Conservation (phyloP, 2,329 filamentous ascomycete genomes). For the Cladosporium cucumerinum region DNA sequence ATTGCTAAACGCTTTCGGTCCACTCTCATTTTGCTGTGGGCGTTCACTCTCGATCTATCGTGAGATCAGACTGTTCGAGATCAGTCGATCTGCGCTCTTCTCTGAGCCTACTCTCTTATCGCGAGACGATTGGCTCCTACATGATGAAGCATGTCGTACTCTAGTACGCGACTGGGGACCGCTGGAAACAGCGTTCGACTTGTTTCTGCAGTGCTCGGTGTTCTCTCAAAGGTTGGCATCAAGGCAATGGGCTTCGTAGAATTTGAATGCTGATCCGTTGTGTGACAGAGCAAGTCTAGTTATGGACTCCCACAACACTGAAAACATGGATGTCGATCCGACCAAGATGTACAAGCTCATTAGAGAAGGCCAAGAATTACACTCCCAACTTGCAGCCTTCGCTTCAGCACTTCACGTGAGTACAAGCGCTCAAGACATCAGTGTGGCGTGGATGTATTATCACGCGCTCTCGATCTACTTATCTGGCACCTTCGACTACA, state of each 20-base stretch:
- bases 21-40: neutral
- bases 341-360: neutral
- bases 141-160: neutral
- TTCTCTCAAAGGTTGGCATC: neutral
- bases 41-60: neutral
- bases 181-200: neutral
- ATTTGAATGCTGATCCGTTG: neutral
- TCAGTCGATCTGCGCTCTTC: neutral
- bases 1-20: neutral
- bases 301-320: neutral
- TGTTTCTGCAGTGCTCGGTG: neutral
- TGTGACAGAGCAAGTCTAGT: neutral
- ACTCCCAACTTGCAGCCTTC: neutral
- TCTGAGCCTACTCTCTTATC: neutral
- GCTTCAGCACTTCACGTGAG: neutral
- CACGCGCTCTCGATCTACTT: neutral
- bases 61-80: constrained; percentile 2
- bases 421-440: neutral
- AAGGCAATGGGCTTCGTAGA: neutral
- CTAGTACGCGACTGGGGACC: neutral
- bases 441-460: neutral
- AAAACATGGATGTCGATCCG: neutral
- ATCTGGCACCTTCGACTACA: neutral
- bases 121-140: neutral
- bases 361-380: neutral